Percentiles rank a stretch among this genome's conserved stretches.
Evolutionary conservation across 2,329 filamentous ascomycete species (phyloP).

Genomic region (Colletotrichum plurivorum): DNA sequence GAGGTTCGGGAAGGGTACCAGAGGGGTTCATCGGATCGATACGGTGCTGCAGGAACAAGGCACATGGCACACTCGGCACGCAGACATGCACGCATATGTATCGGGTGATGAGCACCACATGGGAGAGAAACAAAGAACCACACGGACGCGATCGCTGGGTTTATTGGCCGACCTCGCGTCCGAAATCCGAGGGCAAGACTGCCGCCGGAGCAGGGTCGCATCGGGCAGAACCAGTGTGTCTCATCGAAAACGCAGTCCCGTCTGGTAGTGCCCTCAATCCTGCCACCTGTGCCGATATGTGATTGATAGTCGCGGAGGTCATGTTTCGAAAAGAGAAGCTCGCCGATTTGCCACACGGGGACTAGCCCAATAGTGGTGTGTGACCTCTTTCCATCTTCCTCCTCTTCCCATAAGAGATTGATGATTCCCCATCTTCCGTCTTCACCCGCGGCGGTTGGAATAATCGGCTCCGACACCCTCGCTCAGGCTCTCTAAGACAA

Average conservation of each 20-base stretch:
- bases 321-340: slow-evolving; percentile 32
- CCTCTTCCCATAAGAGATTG: slow-evolving; percentile 28
- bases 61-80: neutral
- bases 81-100: neutral
- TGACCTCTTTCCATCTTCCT: neutral
- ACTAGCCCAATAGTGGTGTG: neutral
- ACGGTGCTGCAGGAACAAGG: neutral
- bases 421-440: slow-evolving; percentile 7
- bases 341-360: neutral
- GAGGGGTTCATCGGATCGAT: neutral
- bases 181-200: slow-evolving; percentile 5
- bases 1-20: neutral
- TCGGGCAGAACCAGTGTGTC: slow-evolving; percentile 3
- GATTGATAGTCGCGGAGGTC: slow-evolving; percentile 15
- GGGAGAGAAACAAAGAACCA: neutral
- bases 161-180: neutral
- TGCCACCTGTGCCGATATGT: slow-evolving; percentile 12
- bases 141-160: neutral
- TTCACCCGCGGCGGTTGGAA: slow-evolving; percentile 15
- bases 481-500: neutral
- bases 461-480: neutral
- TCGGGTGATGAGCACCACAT: neutral
- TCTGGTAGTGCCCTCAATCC: slow-evolving; percentile 19
- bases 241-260: slow-evolving; percentile 15
- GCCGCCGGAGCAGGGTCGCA: slow-evolving; percentile 25